Evolutionary conservation across 2,329 filamentous ascomycete species (phyloP).

Genomic region (Aspergillus candidus): DNA sequence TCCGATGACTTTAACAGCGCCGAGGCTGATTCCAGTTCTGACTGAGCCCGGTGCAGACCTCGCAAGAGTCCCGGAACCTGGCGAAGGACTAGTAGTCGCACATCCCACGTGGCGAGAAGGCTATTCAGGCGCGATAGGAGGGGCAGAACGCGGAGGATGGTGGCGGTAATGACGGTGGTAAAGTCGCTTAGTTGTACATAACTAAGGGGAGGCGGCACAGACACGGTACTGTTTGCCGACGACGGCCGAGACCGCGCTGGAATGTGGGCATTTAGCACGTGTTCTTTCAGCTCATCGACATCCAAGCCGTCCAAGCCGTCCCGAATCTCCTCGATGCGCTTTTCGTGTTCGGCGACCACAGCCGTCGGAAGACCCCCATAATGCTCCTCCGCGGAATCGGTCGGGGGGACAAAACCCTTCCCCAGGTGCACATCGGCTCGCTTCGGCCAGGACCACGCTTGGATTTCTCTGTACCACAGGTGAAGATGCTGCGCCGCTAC

Average conservation of each 20-base stretch:
- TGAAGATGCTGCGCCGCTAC: conserved; percentile 53
- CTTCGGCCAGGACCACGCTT: conserved; percentile 54
- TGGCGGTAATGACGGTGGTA: conserved; percentile 82
- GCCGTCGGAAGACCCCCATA: conserved; percentile 64
- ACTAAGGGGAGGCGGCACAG: conserved; percentile 36
- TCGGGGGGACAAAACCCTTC: conserved; percentile 38
- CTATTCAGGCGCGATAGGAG: conserved; percentile 67
- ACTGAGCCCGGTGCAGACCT: conserved; percentile 48
- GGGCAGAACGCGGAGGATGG: conserved; percentile 81
- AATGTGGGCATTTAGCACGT: conserved; percentile 77
- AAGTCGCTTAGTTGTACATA: conserved; percentile 80
- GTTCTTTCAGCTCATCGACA: conserved; percentile 74
- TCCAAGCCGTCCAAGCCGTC: conserved; percentile 40
- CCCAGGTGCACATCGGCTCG: conserved; percentile 31
- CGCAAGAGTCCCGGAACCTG: conserved; percentile 64
- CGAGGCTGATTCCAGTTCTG: conserved; percentile 30
- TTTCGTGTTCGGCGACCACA: conserved; percentile 63
- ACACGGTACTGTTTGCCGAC: conserved; percentile 40
- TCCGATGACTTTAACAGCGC: conserved; percentile 20
- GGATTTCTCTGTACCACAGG: conserved; percentile 54
- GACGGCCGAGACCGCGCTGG: conserved; percentile 53
- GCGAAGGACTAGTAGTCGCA: conserved; percentile 67
- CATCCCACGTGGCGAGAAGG: conserved; percentile 70
- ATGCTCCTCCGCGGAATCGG: conserved; percentile 39
- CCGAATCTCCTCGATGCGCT: conserved; percentile 66